Evolutionary conservation across 257 asterid species (phyloP), one percentile per base, ranked within the genome.

Genomic region (Ilex aquifolium): DNA sequence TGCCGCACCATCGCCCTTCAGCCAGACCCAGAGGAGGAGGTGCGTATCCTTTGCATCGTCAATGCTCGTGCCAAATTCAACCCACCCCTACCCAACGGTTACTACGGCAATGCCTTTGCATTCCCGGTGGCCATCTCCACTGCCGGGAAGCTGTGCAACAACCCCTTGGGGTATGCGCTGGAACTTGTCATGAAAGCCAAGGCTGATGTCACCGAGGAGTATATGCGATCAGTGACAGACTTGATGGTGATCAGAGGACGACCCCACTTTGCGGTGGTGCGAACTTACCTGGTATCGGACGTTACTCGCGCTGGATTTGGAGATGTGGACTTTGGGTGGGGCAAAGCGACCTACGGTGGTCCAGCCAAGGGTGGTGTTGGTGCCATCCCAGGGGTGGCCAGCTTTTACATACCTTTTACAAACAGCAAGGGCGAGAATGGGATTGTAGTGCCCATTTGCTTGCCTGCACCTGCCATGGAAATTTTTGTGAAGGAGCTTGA

Each of bases 21-120:
- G 0, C 76, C 80, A 0, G 75, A 70, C 31, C 78, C 84, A 3
- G 42, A 68, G 44, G 88, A 79, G 16, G 80, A 70, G 31, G 76
- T 81, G 2, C 58, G 87, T 5, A 51, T 81, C 52, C n/a, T 79
- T 2, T 74, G 80, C 74, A 70, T 79, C 7, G 79, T 74, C 14
- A 77, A 82, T 12, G 52, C 73, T 2, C 69, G 85, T 0, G 39
- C 13, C 30, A 72, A 70, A 30, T 62, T 77, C 69, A 57, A 72
- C 6, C 81, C 83, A n/a, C 76, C 77, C 2, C 73, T 82, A 39
- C 85, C 83, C 0, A 15, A 16, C 0, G 88, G 88, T 1, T 82
- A 79, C 72, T 82, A 82, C 44, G 88, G 88, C 5, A 82, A 82
- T 31, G 82, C 79, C 0, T 69, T 76, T 9, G 83, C 81, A 2